Percentiles rank a stretch among this genome's conserved stretches.
These are phyloP conservation scores for Chytriomyces sp. DNA, from an alignment of 192 early-diverging fungal genomes.

Conservation along the genomic window DNA sequence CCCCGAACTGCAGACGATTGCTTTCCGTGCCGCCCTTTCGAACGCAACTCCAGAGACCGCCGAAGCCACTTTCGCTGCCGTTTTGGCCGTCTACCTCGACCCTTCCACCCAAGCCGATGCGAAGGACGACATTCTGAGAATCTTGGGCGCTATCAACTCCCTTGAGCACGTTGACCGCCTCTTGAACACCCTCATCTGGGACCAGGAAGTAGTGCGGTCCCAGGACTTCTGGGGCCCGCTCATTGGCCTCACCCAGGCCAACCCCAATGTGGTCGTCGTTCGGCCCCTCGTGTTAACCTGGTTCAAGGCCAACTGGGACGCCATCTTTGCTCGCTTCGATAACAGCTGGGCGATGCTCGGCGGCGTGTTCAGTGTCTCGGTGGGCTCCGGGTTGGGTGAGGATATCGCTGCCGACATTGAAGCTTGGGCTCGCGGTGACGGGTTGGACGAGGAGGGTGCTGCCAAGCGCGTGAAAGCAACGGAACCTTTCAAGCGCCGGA, in stretches of 20 bases:
- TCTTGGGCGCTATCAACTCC: constrained; percentile 55
- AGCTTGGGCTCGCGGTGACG: constrained; percentile 31
- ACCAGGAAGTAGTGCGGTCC: constrained; percentile 63
- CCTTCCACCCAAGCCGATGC: constrained; percentile 21
- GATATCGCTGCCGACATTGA: constrained; percentile 26
- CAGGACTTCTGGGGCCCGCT: constrained; percentile 21
- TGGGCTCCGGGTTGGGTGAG: constrained; percentile 13
- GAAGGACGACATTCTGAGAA: constrained; percentile 47
- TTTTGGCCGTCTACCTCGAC: constrained; percentile 47
- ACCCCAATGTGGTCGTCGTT: background rate
- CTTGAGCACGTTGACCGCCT: constrained; percentile 55
- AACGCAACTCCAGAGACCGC: constrained; percentile 32
- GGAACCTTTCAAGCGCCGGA: background rate
- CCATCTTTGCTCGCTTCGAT: constrained; percentile 2
- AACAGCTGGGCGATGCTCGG: background rate
- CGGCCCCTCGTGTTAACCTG: background rate
- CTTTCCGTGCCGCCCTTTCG: constrained; percentile 70
- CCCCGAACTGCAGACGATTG: constrained; percentile 61
- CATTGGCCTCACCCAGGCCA: background rate
- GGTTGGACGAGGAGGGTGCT: constrained; percentile 23
- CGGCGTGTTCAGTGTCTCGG: constrained; percentile 4
- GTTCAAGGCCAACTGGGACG: constrained; percentile 13
- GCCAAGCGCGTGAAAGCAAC: constrained; percentile 5
- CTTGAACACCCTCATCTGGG: constrained; percentile 67
- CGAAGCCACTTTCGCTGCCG: constrained; percentile 40